phyloP scores from a whole-genome alignment of 1,139 yeast species.

The Protomyces inouyei region DNA sequence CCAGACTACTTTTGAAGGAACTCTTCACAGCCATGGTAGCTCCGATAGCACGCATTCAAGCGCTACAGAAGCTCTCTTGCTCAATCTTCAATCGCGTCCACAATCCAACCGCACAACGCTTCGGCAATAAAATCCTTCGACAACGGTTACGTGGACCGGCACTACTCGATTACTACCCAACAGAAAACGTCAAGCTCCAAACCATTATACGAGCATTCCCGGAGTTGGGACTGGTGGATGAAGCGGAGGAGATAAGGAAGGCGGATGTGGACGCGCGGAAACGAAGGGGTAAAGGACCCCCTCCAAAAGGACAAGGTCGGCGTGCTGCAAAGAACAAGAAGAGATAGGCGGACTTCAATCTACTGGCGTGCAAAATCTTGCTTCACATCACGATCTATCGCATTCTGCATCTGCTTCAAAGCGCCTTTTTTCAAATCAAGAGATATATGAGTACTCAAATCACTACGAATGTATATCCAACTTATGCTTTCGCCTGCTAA shows the following conservation, averaged over 20 bases:
- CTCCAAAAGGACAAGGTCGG: conserved; percentile 33
- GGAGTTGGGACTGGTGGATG: conserved; percentile 30
- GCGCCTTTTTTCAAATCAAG: too few relatives aligned
- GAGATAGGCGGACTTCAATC: neutral
- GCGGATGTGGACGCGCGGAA: conserved; percentile 23
- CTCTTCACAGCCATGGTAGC: conserved; percentile 12
- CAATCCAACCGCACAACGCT: conserved; percentile 31
- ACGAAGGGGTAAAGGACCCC: conserved; percentile 35
- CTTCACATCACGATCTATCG: too few relatives aligned
- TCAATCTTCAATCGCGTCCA: conserved; percentile 32
- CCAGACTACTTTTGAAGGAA: too few relatives aligned
- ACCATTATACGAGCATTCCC: conserved; percentile 32
- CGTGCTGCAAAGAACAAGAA: conserved; percentile 27
- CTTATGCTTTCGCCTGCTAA: too few relatives aligned
- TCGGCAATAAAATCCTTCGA: conserved; percentile 35
- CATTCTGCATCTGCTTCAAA: too few relatives aligned
- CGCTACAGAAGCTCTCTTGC: conserved; percentile 31
- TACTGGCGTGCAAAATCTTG: too few relatives aligned
- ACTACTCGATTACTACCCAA: conserved; percentile 33
- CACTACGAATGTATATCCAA: too few relatives aligned
- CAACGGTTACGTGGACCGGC: conserved; percentile 33
- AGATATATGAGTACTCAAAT: too few relatives aligned
- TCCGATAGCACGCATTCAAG: conserved; percentile 31
- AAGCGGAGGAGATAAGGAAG: conserved; percentile 28
- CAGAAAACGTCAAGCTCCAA: conserved; percentile 28